These are phyloP conservation scores for Wilhelminamyces savonicus DNA, from an alignment of 805 yeast species.

Conservation along the genomic window DNA sequence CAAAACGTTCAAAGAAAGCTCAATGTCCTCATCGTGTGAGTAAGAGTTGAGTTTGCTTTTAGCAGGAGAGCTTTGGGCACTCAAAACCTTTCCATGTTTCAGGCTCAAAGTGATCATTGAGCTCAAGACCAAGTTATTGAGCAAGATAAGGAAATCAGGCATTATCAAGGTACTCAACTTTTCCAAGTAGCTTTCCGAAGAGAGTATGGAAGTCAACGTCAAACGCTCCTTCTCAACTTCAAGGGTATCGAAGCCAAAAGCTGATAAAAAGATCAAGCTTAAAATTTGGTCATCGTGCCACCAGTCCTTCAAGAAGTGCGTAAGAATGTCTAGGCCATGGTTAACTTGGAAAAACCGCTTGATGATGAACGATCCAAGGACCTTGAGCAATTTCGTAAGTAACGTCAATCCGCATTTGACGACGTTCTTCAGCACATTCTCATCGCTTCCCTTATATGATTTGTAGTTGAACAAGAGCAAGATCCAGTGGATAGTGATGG, in stretches of 20 bases:
- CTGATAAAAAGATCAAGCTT: conserved; percentile 36
- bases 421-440: conserved; percentile 21
- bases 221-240: no score
- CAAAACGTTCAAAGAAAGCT: conserved; percentile 23
- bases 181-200: background rate
- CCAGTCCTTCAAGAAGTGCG: conserved; percentile 38
- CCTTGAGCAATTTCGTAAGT: conserved; percentile 42
- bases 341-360: conserved; percentile 42
- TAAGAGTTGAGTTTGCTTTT: conserved; percentile 2
- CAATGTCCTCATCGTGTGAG: conserved; percentile 10
- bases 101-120: conserved; percentile 23
- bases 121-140: conserved; percentile 26
- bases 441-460: conserved; percentile 11
- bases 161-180: conserved; percentile 19
- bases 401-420: conserved; percentile 37
- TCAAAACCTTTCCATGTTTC: conserved; percentile 23
- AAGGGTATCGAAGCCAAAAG: conserved; percentile 34
- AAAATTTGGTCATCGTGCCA: conserved; percentile 44
- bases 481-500: conserved; percentile 62
- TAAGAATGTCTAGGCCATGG: conserved; percentile 45
- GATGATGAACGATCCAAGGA: conserved; percentile 41
- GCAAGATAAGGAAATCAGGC: conserved; percentile 41
- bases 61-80: conserved; percentile 33
- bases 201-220: no score
- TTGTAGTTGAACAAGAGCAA: conserved; percentile 44